phyloP scores from a whole-genome alignment of 495 filamentous ascomycete genomes.

The Podospora pseudopauciseta region DNA sequence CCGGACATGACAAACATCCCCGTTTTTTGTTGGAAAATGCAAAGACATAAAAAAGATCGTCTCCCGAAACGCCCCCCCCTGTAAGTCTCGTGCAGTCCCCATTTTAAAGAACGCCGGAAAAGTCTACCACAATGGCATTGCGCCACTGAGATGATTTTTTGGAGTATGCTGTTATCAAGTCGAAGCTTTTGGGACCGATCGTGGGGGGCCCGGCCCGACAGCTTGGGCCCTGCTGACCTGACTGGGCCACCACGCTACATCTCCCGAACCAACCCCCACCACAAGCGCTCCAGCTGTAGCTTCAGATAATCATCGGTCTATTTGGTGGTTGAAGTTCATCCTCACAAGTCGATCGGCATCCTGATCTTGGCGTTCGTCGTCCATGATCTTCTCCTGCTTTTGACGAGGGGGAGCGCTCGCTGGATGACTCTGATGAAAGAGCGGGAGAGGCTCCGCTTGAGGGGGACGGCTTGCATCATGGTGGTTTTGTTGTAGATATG shows the following conservation, averaged over 20 bases:
- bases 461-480: constrained; percentile 12
- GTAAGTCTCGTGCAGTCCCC: not conserved
- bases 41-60: not conserved
- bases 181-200: too few relatives aligned
- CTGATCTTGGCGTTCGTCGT: constrained; percentile 22
- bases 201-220: too few relatives aligned
- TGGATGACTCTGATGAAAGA: constrained; percentile 20
- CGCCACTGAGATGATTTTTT: too few relatives aligned
- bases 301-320: not conserved
- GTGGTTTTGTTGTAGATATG: not conserved
- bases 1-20: not conserved
- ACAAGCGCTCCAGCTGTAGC: not conserved
- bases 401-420: constrained; percentile 19
- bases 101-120: not conserved
- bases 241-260: too few relatives aligned
- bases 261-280: too few relatives aligned
- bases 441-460: constrained; percentile 21
- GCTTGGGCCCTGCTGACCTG: too few relatives aligned
- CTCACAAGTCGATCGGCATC: constrained; percentile 19
- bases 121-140: not conserved
- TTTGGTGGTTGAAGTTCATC: not conserved
- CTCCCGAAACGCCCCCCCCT: not conserved
- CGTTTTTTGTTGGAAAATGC: not conserved
- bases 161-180: not conserved
- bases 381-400: constrained; percentile 19